Evolutionary conservation across 768 basidiomycete genomes (phyloP).

Genomic region (Boletus insuetus): DNA sequence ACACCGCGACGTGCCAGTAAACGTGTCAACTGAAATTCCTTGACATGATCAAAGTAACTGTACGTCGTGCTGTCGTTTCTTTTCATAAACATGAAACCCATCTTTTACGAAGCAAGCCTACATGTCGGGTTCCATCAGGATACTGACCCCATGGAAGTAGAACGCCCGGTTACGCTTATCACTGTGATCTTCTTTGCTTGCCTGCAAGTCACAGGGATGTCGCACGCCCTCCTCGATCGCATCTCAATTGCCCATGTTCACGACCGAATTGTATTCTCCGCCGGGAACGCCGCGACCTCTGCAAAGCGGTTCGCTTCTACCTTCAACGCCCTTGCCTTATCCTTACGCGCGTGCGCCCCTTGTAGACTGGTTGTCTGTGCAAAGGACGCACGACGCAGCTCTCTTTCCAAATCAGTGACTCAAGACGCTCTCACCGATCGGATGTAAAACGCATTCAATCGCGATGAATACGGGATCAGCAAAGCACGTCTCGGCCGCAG

Average conservation of each 20-base stretch:
- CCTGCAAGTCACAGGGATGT: background rate
- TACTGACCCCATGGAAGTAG: no score
- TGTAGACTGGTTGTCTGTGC: background rate
- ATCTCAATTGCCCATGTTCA: slow-evolving; percentile 1
- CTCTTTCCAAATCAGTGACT: slow-evolving; percentile 7
- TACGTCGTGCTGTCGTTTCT: no score
- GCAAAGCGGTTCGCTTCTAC: slow-evolving; percentile 6
- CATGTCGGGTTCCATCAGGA: no score
- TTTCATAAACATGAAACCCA: no score
- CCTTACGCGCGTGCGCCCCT: background rate
- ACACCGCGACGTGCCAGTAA: no score
- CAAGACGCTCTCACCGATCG: background rate
- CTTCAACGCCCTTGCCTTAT: slow-evolving; percentile 5
- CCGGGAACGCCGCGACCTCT: background rate
- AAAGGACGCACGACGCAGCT: slow-evolving; percentile 1
- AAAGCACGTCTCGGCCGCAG: background rate
- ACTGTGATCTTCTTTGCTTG: no score
- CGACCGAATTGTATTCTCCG: background rate
- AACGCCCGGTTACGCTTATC: no score
- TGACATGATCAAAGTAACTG: no score
- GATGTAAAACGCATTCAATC: slow-evolving; percentile 4
- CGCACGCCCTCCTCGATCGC: background rate
- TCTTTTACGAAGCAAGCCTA: no score
- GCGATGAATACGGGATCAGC: slow-evolving; percentile 16
- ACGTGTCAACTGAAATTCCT: no score